Base-by-base conservation (phyloP, 257 asterid genomes). In the Scutellaria barbata region DNA sequence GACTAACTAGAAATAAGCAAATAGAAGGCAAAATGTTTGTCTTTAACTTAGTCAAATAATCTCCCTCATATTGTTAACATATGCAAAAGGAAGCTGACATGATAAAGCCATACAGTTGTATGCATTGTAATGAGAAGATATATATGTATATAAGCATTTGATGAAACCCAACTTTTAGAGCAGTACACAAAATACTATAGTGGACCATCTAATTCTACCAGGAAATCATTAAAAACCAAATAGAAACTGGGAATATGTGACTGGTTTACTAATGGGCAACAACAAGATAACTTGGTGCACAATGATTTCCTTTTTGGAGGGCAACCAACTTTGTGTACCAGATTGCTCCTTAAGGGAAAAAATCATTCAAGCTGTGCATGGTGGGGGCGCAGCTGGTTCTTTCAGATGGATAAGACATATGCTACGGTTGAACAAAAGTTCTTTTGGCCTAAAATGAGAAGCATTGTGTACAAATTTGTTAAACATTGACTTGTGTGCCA, bases 1-100 rank as follows among this genome's bases (percentile, higher is more conserved):
- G 55, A 47, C 39, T 45, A 30, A 22, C n/a, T 48, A 10, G 59
- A 56, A 8, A 13, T 25, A 16, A 48, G 50, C 41, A 22, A 51
- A 10, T 48, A 61, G 57, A 65, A 74, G 57, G 20, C 16, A 54
- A 37, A 33, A 12, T 18, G 54, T 58, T 54, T 30, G 57, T 42
- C 45, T 56, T 30, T 61, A 41, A 52, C 71, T 63, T 50, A 68
- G 16, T 65, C 8, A 5, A 48, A n/a, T 65, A 37, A 39, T 63
- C 54, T 30, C 52, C 43, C 52, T 52, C 57, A 40, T 25, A 59
- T 52, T 51, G 17, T 14, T 55, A 33, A 25, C 40, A 37, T 35
- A 63, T 16, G 42, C n/a, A 61, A 72, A 51, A 42, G 30, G 64
- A 46, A 41, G 8, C 22, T 2, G 46, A 11, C 20, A 39, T 17